Base-by-base conservation (phyloP, 345 rosid species). In the Trapa bicornis region DNA sequence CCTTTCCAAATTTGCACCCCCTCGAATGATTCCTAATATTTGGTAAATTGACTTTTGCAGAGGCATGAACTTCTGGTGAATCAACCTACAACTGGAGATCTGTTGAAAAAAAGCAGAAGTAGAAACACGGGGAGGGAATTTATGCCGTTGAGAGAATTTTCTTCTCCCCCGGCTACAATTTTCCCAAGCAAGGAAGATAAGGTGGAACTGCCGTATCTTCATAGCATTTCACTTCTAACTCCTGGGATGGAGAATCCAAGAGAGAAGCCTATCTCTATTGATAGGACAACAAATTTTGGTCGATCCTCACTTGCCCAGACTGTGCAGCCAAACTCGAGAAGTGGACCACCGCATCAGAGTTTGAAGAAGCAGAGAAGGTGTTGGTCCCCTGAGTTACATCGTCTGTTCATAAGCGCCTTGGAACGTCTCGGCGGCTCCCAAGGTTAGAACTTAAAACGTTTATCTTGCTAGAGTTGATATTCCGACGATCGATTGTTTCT, bases 311-410 rank as follows among this genome's bases (percentile, higher is more conserved):
- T 85, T 66, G 76, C 73, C n/a, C 80, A 82, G 53, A 75, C 71
- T 66, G 62, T 70, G 16, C 81, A 78, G 41, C 74, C 84, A 1
- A 75, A 52, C 70, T 73, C 71, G 9, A 67, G 73, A 62, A 80
- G 74, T 58, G 89, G 74, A 50, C 67, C 78, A 5, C 80, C 66
- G 48, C 80, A 83, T 62, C 94, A 82, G 75, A 75, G 75, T 69
- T 45, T 78, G 33, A 76, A 97, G 84, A 93, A 93, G 77, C 96
- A 87, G 77, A 84, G 98, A 78, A 86, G 97, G 75, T 87, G 92
- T 76, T 93, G 98, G 98, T 90, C 92, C 22, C 89, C 94, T 0
- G 96, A 87, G 77, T 77, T 93, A 69, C 98, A 93, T 78, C 85
- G 88, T 32, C 84, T 89, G 54, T 93, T 93, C 45, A 80, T 90